A percentile compares a stretch with the other conserved stretches of the same genome.
These are phyloP conservation scores for Emmonsia crescens DNA, from an alignment of 2,329 filamentous ascomycete genomes.

Conservation along the genomic window DNA sequence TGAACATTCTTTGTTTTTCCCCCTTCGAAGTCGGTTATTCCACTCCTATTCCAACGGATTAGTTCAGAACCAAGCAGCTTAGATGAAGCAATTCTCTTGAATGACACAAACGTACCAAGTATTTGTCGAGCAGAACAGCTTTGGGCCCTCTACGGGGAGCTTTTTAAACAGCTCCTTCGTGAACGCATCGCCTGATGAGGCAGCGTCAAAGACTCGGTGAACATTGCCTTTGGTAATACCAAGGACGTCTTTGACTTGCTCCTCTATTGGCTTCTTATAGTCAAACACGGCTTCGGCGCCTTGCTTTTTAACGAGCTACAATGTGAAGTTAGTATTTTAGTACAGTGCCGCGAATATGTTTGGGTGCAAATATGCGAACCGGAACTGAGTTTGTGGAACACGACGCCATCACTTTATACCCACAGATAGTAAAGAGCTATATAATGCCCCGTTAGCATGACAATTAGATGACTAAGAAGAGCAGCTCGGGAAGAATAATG, in stretches of 20 bases:
- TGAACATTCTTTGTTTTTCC: conserved; percentile 14
- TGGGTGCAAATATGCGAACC: conserved; percentile 9
- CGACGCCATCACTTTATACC: conserved; percentile 24
- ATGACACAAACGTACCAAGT: conserved; percentile 4
- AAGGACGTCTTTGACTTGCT: conserved; percentile 20
- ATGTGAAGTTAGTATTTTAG: neutral
- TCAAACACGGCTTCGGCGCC: conserved; percentile 21
- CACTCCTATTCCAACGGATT: conserved; percentile 5
- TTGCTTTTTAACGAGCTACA: conserved; percentile 19
- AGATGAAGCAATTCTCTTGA: too few relatives aligned
- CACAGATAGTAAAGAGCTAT: conserved; percentile 20
- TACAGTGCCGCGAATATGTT: neutral
- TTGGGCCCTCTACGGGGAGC: conserved; percentile 10
- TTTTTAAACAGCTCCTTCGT: conserved; percentile 17
- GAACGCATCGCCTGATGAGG: conserved; percentile 20
- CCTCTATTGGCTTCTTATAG: conserved; percentile 20
- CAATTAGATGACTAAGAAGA: neutral
- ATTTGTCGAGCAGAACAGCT: conserved; percentile 19
- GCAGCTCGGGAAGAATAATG: neutral
- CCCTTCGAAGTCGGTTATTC: conserved; percentile 16
- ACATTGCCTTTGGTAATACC: conserved; percentile 19
- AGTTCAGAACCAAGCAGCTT: neutral
- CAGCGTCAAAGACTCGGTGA: conserved; percentile 22
- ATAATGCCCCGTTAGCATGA: neutral
- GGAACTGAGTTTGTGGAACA: conserved; percentile 21